Conservation (phyloP, 2,329 filamentous ascomycete genomes). For the Scedosporium dehoogii region DNA sequence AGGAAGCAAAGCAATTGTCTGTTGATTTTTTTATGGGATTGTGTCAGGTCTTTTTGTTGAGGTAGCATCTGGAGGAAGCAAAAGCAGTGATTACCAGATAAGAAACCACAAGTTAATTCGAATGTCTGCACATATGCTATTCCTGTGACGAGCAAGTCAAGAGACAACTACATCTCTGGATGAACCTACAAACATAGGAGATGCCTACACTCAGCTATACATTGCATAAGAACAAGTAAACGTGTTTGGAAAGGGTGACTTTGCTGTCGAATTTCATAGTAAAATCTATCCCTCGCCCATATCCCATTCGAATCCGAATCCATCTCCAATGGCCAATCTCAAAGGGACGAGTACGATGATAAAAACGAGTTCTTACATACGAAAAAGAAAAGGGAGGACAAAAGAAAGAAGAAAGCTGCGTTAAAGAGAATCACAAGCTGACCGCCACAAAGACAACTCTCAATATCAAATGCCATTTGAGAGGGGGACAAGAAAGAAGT, state of each 20-base stretch:
- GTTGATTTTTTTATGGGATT: not conserved
- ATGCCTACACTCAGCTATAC: no score
- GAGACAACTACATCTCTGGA: no score
- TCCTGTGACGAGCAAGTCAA: no score
- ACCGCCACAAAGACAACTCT: not conserved
- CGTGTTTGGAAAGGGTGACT: no score
- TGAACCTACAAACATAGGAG: not conserved
- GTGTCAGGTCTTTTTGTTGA: slow-evolving; percentile 11
- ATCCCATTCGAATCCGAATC: not conserved
- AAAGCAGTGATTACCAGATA: not conserved
- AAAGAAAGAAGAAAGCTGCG: not conserved
- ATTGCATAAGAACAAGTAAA: no score
- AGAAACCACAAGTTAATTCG: no score
- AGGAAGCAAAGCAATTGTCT: not conserved
- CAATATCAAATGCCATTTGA: slow-evolving; percentile 2
- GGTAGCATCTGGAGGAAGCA: not conserved
- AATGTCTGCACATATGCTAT: no score
- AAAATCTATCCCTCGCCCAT: not conserved
- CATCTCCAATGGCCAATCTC: not conserved
- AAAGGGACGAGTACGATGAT: not conserved
- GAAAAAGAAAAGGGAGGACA: not conserved
- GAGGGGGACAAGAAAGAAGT: not conserved
- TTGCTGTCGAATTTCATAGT: not conserved
- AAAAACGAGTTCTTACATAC: not conserved
- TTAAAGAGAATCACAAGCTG: not conserved